Percentiles rank a stretch among this genome's conserved stretches.
Conservation (phyloP, 2,329 filamentous ascomycete genomes). For the Cladosporium austrohemisphaericum region DNA sequence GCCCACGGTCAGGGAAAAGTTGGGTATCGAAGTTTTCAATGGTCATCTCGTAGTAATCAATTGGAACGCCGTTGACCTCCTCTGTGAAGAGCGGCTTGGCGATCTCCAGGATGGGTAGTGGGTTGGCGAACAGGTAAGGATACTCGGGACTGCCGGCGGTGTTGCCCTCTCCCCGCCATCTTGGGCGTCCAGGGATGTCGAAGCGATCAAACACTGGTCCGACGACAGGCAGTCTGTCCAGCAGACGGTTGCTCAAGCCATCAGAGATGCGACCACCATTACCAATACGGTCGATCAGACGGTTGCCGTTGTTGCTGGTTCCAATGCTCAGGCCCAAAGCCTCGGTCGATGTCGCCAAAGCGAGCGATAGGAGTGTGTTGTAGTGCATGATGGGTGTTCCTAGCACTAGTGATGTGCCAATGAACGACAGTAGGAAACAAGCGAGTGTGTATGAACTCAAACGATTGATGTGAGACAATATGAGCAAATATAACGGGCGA, state of each 20-base stretch:
- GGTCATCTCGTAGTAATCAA: constrained; percentile 48
- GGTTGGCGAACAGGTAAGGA: constrained; percentile 21
- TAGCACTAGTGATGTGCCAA: background rate
- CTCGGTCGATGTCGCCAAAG: constrained; percentile 8
- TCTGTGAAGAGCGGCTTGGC: constrained; percentile 33
- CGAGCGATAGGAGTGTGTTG: constrained; percentile 7
- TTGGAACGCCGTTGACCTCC: constrained; percentile 32
- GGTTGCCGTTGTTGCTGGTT: background rate
- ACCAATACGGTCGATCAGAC: background rate
- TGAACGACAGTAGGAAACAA: constrained; percentile 4
- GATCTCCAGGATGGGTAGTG: constrained; percentile 23
- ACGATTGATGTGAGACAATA: constrained; percentile 1
- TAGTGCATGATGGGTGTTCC: constrained; percentile 2
- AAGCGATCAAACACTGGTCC: constrained; percentile 2
- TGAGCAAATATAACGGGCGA: constrained; percentile 6
- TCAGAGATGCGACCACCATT: background rate
- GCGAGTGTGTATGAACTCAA: background rate
- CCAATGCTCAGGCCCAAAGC: background rate
- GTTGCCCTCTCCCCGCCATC: constrained; percentile 20
- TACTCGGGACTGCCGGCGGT: constrained; percentile 22
- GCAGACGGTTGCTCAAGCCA: background rate
- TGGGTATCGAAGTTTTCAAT: constrained; percentile 41
- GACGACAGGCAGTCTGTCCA: constrained; percentile 10
- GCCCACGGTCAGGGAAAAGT: constrained; percentile 42
- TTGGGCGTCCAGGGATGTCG: constrained; percentile 4